These are phyloP conservation scores for Rhytidiadelphus loreus DNA, from an alignment of 225 moss, liverwort and hornwort genomes.

Conservation along the genomic window DNA sequence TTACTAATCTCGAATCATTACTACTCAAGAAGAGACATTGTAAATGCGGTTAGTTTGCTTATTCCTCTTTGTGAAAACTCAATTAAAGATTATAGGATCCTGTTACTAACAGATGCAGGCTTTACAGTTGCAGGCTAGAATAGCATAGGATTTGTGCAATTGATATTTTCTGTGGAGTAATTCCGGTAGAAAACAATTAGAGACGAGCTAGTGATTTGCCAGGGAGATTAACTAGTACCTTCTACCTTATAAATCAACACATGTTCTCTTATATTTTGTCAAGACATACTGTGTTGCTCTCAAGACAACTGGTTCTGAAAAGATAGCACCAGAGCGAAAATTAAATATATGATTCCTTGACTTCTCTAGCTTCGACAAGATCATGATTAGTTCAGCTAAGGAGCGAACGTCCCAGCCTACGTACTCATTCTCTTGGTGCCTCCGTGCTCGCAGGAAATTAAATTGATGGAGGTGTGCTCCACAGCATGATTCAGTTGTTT, in stretches of 20 bases:
- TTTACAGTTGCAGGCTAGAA: neutral
- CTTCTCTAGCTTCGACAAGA: neutral
- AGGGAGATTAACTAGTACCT: neutral
- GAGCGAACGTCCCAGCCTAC: neutral
- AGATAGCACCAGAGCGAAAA: neutral
- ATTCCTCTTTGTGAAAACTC: neutral
- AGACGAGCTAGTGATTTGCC: neutral
- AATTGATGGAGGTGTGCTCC: conserved; percentile 19
- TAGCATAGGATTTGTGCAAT: neutral
- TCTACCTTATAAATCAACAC: neutral
- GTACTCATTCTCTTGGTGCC: neutral
- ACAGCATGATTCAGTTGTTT: too few species aligned
- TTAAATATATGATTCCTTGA: neutral
- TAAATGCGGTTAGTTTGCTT: conserved; percentile 30
- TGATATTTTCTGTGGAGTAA: neutral
- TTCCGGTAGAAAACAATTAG: neutral
- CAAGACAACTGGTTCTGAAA: neutral
- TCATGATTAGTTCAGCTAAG: neutral
- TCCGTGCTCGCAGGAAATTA: conserved; percentile 20
- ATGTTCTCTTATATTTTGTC: neutral
- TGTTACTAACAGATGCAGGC: neutral
- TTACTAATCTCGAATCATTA: conserved; percentile 19
- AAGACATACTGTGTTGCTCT: neutral
- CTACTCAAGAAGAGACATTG: conserved; percentile 32
- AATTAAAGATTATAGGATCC: neutral